A percentile compares a stretch with the other conserved stretches of the same genome.
These are phyloP conservation scores for Suillus decipiens DNA, from an alignment of 768 basidiomycete genomes.

Conservation along the genomic window DNA sequence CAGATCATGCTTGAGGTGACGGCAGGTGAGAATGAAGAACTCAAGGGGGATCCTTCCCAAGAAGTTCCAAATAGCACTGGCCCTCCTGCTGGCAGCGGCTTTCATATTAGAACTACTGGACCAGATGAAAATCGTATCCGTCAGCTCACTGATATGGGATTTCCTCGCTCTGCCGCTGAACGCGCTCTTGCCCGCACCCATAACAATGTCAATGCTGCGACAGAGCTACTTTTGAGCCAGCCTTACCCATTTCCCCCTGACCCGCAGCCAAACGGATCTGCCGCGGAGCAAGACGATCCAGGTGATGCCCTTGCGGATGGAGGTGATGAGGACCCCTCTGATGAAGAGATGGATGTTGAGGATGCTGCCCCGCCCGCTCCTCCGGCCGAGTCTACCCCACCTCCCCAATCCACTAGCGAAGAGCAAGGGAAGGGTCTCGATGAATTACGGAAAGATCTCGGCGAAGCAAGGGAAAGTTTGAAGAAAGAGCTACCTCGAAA, in stretches of 20 bases:
- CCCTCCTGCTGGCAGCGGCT: slow-evolving; percentile 33
- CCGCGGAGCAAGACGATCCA: slow-evolving; percentile 25
- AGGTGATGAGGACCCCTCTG: slow-evolving; percentile 22
- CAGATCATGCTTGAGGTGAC: slow-evolving; percentile 79
- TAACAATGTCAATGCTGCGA: slow-evolving; percentile 88
- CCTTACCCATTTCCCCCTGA: slow-evolving; percentile 79
- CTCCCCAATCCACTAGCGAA: slow-evolving; percentile 16
- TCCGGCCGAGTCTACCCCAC: slow-evolving; percentile 19
- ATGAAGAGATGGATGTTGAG: slow-evolving; percentile 32
- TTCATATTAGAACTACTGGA: slow-evolving; percentile 40
- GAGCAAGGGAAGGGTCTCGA: slow-evolving; percentile 49
- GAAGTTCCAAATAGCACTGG: slow-evolving; percentile 35
- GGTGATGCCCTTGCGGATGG: slow-evolving; percentile 32
- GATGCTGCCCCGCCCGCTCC: slow-evolving; percentile 17
- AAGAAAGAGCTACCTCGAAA: slow-evolving; percentile 64
- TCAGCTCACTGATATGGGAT: slow-evolving; percentile 95
- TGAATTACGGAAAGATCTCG: slow-evolving; percentile 66
- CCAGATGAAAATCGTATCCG: slow-evolving; percentile 79
- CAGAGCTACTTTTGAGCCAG: slow-evolving; percentile 82
- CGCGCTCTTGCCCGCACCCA: slow-evolving; percentile 80
- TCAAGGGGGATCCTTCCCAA: slow-evolving; percentile 45
- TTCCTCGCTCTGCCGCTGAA: slow-evolving; percentile 85
- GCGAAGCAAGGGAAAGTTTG: slow-evolving; percentile 64
- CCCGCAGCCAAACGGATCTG: slow-evolving; percentile 38
- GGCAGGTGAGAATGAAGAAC: slow-evolving; percentile 79